Base-by-base conservation (phyloP, 2,329 filamentous ascomycete species). In the Phoma sp. region DNA sequence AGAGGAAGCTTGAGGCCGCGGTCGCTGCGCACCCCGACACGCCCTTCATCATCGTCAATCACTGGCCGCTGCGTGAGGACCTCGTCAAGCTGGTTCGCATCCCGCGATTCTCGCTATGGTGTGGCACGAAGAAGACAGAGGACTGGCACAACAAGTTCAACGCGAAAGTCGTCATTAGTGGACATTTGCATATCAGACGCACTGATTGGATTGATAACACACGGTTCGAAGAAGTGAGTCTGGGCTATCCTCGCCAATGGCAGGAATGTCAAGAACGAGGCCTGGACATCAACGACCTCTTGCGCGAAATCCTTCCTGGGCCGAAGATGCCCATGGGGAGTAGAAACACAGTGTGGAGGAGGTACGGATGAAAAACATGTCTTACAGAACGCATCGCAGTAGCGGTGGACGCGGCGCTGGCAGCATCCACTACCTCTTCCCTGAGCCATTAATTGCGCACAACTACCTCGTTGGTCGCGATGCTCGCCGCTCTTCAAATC, bases 211-310 rank as follows among this genome's bases (percentile, higher is more conserved):
- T 72, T 37, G 77, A 79, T 57, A 68, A 72, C 11, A 78, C 78
- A 29, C 69, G 78, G 18, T 80, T 80, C 52, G 78, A 80, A 59
- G 78, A 80, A 60, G 74, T 76, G 42, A 77, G 74, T 49, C 56
- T 79, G 43, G 78, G 78, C n/a, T 80, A 80, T 58, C 78, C 78
- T 24, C 61, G 73, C 45, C 78, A 80, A 50, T 80, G 78, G 78
- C 71, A 78, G 47, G 71, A 77, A 6, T 75, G 73, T 38, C 74
- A 75, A 43, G 72, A 76, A 13, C 69, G 64, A 7, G 78, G 78
- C 4, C 57, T 78, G 49, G 76, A 78, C 54, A 72, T 80, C 55
- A 80, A 80, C 50, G 73, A 77, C 27, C 55, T 80, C 55, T 64
- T 80, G 48, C 64, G 78, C 35, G 77, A 80, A 60, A 78, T 80